A percentile compares a stretch with the other conserved stretches of the same genome.
Conservation (phyloP, 768 basidiomycete genomes). For the Galerina marginata region DNA sequence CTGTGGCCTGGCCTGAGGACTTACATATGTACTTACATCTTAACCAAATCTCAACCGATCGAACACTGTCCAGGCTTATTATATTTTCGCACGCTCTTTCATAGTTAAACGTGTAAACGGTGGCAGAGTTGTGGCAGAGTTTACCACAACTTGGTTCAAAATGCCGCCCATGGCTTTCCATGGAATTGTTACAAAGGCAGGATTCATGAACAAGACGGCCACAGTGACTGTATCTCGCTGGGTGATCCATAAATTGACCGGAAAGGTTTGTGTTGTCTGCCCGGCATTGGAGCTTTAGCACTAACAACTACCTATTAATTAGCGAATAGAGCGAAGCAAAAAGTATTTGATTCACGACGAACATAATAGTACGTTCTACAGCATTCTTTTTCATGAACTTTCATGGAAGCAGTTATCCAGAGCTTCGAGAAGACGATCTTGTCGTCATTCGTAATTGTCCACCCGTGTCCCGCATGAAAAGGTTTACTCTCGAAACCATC, state of each 20-base stretch:
- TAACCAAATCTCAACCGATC: no score
- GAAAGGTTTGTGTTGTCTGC: constrained; percentile 60
- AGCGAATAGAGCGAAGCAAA: constrained; percentile 79
- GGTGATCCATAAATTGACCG: constrained; percentile 73
- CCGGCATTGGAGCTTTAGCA: not conserved
- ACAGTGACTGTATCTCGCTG: constrained; percentile 82
- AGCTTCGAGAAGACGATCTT: constrained; percentile 67
- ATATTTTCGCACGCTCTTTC: no score
- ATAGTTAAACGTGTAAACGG: no score
- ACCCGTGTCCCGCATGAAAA: constrained; percentile 78
- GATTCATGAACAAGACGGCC: constrained; percentile 84
- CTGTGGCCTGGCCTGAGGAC: no score
- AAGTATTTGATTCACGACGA: constrained; percentile 83
- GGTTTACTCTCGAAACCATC: constrained; percentile 73
- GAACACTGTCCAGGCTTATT: no score
- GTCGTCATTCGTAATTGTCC: constrained; percentile 84
- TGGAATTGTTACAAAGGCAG: constrained; percentile 80
- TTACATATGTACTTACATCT: no score
- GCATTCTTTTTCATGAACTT: not conserved
- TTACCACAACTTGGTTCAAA: constrained; percentile 1
- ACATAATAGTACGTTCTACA: constrained; percentile 58
- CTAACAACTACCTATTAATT: not conserved
- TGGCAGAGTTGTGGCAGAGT: no score
- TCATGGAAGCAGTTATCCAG: constrained; percentile 38
- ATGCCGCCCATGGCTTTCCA: constrained; percentile 84